A percentile compares a stretch with the other conserved stretches of the same genome.
phyloP scores from a whole-genome alignment of 1,284 basidiomycete species.

The Microbotryum lychnidis-dioicae region DNA sequence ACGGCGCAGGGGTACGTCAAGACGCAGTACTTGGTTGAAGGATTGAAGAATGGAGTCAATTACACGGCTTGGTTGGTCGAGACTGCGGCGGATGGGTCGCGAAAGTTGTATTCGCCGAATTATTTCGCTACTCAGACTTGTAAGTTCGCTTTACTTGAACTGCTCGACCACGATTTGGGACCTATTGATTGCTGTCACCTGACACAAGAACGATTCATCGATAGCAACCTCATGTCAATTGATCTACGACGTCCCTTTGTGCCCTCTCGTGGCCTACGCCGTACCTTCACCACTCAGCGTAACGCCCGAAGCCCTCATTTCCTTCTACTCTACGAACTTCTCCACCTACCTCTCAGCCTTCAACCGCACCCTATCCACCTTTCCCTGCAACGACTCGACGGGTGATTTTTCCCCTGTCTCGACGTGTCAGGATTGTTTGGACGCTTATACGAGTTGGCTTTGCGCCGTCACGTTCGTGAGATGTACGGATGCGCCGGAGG shows the following conservation, averaged over 20 bases:
- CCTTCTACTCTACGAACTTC: conserved; percentile 37
- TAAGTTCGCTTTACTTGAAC: conserved; percentile 2
- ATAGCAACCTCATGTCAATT: conserved; percentile 40
- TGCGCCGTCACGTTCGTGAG: conserved; percentile 43
- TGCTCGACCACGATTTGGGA: conserved; percentile 17
- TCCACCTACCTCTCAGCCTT: conserved; percentile 39
- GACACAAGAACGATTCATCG: too few species aligned
- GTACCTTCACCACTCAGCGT: conserved; percentile 38
- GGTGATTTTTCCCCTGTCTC: conserved; percentile 41
- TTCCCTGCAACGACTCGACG: conserved; percentile 36
- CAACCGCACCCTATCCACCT: conserved; percentile 40
- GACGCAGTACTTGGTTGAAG: conserved; percentile 32
- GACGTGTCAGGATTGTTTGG: conserved; percentile 40
- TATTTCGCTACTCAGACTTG: conserved; percentile 38
- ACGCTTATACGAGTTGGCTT: conserved; percentile 41
- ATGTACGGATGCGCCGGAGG: conserved; percentile 38
- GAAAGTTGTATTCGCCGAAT: conserved; percentile 22
- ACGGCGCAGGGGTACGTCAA: conserved; percentile 19
- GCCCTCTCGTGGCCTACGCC: conserved; percentile 43
- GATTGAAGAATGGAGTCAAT: conserved; percentile 36
- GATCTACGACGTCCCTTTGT: conserved; percentile 40
- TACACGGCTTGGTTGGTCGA: conserved; percentile 41
- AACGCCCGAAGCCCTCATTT: conserved; percentile 34
- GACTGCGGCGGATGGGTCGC: conserved; percentile 21
- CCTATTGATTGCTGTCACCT: conserved; percentile 19